Percentiles rank a stretch among this genome's conserved stretches.
Conservation (phyloP, 106 monocot genomes). For the Xerophyta viscosa region DNA sequence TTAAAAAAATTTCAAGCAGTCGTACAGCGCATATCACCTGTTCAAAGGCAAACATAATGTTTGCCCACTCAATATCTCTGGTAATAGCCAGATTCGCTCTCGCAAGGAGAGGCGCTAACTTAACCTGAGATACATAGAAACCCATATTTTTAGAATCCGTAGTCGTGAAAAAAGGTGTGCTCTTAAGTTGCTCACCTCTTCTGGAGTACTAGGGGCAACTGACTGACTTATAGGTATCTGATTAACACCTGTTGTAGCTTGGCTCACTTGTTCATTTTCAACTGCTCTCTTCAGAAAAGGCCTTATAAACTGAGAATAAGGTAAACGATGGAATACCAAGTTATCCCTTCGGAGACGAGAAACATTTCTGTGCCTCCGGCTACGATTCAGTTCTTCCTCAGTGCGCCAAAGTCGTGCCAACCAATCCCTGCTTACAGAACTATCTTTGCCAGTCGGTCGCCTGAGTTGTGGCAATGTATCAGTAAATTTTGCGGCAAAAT, state of each 20-base stretch:
- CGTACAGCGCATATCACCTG: conserved; percentile 79
- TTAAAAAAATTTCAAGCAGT: no score
- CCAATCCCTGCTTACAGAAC: conserved; percentile 26
- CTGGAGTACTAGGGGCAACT: conserved; percentile 16
- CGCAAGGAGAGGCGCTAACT: conserved; percentile 60
- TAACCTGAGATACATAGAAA: conserved; percentile 32
- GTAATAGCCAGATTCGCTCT: conserved; percentile 84
- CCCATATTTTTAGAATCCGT: not conserved
- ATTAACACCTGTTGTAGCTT: not conserved
- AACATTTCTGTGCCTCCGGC: not conserved
- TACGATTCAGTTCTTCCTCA: conserved; percentile 1
- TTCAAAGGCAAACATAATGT: conserved; percentile 91
- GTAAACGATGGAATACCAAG: not conserved
- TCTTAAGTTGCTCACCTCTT: conserved; percentile 16
- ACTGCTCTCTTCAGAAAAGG: conserved; percentile 13
- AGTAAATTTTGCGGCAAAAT: no score
- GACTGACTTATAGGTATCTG: conserved; percentile 18
- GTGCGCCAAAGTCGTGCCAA: conserved; percentile 25
- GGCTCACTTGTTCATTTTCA: conserved; percentile 1
- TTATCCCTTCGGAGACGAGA: not conserved
- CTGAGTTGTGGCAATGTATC: not conserved
- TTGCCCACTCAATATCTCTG: conserved; percentile 99
- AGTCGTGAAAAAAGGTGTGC: not conserved
- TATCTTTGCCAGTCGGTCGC: not conserved
- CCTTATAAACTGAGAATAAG: conserved; percentile 6